Percentiles rank a stretch among this genome's conserved stretches.
Evolutionary conservation across 257 asterid genomes (phyloP).

Genomic region (Galeopsis tetrahit): DNA sequence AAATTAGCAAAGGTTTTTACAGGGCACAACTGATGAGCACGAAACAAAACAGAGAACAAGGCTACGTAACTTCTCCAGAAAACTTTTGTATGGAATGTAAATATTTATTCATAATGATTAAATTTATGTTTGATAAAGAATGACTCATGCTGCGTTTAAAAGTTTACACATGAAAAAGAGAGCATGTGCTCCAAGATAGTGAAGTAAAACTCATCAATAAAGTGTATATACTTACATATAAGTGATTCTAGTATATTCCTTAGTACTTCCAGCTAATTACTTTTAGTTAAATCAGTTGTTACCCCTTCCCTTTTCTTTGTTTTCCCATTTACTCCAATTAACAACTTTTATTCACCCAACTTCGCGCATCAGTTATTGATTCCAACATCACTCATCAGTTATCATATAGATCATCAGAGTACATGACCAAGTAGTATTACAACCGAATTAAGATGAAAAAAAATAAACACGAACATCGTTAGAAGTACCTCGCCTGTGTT

Average conservation of each 20-base stretch:
- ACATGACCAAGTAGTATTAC: not conserved
- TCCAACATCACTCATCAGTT: not conserved
- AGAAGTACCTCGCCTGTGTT: slow-evolving; percentile 77
- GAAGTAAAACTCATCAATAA: not conserved
- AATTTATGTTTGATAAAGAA: not conserved
- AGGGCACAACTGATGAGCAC: too few relatives aligned
- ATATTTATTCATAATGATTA: not conserved
- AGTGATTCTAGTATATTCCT: not conserved
- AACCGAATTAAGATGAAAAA: not conserved
- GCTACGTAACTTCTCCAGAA: not conserved
- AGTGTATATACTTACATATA: not conserved
- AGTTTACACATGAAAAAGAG: not conserved
- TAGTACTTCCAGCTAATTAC: not conserved
- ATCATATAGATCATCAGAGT: not conserved
- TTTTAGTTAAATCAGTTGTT: not conserved
- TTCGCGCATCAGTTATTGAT: not conserved
- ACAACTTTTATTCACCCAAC: not conserved
- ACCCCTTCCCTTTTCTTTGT: not conserved
- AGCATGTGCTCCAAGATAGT: not conserved
- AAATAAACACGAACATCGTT: not conserved
- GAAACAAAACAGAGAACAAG: too few relatives aligned
- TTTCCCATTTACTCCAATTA: not conserved
- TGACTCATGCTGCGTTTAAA: not conserved
- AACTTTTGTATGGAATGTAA: not conserved
- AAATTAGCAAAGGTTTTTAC: too few relatives aligned